A percentile compares a stretch with the other conserved stretches of the same genome.
phyloP scores from a whole-genome alignment of 495 filamentous ascomycete genomes.

The Thermothielavioides terrestris region DNA sequence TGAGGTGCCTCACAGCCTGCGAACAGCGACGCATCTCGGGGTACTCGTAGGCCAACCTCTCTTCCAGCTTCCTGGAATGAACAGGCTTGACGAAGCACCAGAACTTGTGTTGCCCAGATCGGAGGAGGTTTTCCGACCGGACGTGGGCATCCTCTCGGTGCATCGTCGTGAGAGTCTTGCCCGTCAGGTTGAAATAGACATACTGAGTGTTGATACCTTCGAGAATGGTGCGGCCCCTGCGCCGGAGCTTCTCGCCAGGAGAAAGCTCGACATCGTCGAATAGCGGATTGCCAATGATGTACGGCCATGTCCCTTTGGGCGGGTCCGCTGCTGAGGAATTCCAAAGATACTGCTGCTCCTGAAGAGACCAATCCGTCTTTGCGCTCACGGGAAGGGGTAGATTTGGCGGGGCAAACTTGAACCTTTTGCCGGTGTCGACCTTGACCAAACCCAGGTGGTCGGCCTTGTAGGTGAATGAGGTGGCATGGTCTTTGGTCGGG shows the following conservation, averaged over 20 bases:
- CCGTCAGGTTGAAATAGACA: constrained; percentile 28
- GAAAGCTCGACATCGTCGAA: constrained; percentile 25
- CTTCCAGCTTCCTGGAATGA: constrained; percentile 17
- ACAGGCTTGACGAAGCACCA: constrained; percentile 30
- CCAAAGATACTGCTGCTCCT: constrained; percentile 24
- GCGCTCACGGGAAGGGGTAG: constrained; percentile 19
- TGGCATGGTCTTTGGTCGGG: constrained; percentile 23
- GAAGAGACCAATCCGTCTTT: constrained; percentile 17
- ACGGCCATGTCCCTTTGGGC: constrained; percentile 18
- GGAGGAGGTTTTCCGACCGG: constrained; percentile 27
- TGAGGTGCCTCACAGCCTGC: constrained; percentile 27
- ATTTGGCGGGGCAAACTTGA: constrained; percentile 13
- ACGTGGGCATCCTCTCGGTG: constrained; percentile 29
- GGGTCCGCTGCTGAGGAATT: constrained; percentile 22
- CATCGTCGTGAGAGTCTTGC: constrained; percentile 28
- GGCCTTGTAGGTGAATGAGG: constrained; percentile 22
- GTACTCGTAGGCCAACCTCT: constrained; percentile 17
- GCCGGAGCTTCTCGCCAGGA: constrained; percentile 25
- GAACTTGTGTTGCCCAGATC: constrained; percentile 27
- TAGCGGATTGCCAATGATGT: constrained; percentile 30
- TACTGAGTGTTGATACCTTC: constrained; percentile 31
- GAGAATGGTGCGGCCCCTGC: constrained; percentile 18
- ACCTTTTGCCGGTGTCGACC: constrained; percentile 23
- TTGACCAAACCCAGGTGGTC: constrained; percentile 22
- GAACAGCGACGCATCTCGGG: constrained; percentile 25